Base-by-base conservation (phyloP, 2,329 filamentous ascomycete species). In the Fusarium poae region DNA sequence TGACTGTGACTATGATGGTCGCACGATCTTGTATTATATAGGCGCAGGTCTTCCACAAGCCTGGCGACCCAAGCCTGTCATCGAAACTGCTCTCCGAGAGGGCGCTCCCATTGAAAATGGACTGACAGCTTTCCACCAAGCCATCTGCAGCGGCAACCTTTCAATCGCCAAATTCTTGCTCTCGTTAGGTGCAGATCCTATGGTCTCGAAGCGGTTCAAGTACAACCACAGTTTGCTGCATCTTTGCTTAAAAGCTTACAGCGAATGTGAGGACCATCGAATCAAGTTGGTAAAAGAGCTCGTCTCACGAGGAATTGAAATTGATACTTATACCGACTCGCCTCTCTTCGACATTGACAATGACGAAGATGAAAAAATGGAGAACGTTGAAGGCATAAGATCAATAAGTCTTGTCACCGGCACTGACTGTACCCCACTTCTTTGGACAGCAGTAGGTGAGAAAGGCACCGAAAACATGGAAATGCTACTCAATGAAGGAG, bases 171-270 rank as follows among this genome's bases (percentile, higher is more conserved):
- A 27, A 13, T 32, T 40, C 27, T 23, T 71, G 6, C 55, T 69
- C 13, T 43, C 15, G 2, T 16, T 40, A 2, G 68, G 48, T 11
- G 62, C 55, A 10, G 37, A 69, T 23, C 61, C 65, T 8, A 45
- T 53, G 21, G 13, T 71, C 6, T 37, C 40, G 9, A 60, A 42
- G 32, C 27, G 32, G 12, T 55, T 53, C 39, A 50, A 45, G 21
- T 51, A 62, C 45, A 58, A 55, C 7, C 34, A 52, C 15, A 62
- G 37, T 23, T 48, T 65, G 15, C 43, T 72, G 3, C 56, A 59
- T 39, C 35, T 56, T 30, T 64, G 51, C 20, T 49, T 67, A n/a
- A 67, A 30, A 27, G 6, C 16, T 7, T 5, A 32, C 7, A 16
- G 16, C 18, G 12, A 25, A 11, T 12, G 8, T 18, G 18, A 10